A percentile compares a stretch with the other conserved stretches of the same genome.
Evolutionary conservation across 1,139 yeast species (phyloP).

Genomic region (Sugiyamaella castrensis): DNA sequence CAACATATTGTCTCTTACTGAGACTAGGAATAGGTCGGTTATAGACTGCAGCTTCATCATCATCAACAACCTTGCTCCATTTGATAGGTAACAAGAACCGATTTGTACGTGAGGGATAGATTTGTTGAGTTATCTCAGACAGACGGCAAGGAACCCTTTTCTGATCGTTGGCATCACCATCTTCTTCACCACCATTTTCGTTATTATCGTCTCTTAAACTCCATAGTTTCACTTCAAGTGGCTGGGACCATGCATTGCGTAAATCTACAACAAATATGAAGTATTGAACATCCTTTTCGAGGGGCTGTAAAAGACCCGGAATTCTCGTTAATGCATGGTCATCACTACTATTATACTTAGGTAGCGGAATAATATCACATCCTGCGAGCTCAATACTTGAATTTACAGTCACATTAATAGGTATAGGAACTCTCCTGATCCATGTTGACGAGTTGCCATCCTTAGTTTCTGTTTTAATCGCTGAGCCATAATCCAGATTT

Average conservation of each 20-base stretch:
- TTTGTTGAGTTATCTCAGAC: slow-evolving; percentile 28
- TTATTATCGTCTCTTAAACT: slow-evolving; percentile 35
- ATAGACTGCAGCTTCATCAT: slow-evolving; percentile 36
- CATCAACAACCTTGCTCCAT: slow-evolving; percentile 47
- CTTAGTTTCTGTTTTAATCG: slow-evolving; percentile 6
- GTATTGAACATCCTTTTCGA: slow-evolving; percentile 4
- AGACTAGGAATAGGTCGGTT: slow-evolving; percentile 68
- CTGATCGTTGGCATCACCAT: too few relatives aligned
- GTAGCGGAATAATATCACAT: slow-evolving; percentile 61
- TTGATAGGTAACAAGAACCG: slow-evolving; percentile 69
- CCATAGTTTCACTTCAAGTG: slow-evolving; percentile 38
- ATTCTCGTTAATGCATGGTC: slow-evolving; percentile 16
- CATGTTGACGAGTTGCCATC: slow-evolving; percentile 32
- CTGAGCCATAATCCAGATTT: slow-evolving; percentile 60
- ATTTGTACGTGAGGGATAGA: slow-evolving; percentile 52
- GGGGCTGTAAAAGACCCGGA: slow-evolving; percentile 13
- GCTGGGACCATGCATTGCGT: slow-evolving; percentile 60
- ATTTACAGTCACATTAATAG: slow-evolving; percentile 64
- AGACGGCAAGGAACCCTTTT: slow-evolving; percentile 15
- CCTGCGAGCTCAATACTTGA: slow-evolving; percentile 72
- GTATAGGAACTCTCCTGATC: slow-evolving; percentile 57
- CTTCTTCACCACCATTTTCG: slow-evolving; percentile 27
- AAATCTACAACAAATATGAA: slow-evolving; percentile 47
- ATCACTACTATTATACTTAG: slow-evolving; percentile 9
- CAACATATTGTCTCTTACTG: slow-evolving; percentile 67